Evolutionary conservation across 208 protist genomes (phyloP), one percentile per base, ranked within the genome.

Genomic region (Acanthamoeba culbertsoni): DNA sequence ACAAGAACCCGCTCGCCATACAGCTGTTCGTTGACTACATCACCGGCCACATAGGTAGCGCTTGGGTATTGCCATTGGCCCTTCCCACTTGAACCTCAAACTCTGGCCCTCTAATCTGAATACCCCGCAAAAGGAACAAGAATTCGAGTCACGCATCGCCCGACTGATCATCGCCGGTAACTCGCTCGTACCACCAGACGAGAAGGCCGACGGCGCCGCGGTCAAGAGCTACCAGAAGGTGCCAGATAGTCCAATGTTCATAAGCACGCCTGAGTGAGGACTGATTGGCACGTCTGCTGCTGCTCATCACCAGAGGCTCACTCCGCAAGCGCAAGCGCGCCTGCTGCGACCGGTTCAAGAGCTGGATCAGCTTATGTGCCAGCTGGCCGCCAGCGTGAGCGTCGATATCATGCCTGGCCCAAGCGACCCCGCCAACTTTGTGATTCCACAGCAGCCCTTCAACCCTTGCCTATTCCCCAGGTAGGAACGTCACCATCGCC

Each of bases 361-460:
- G 40, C 79, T 95, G 10, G 94, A 95, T 43, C 33, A 35, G 37
- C 8, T 79, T 23, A 10, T 95, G 26, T 51, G 31, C 40, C 86
- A 95, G 48, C 12, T 95, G 14, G 68, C 62, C 43, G 31, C 91
- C n/a, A 59, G 68, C 18, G 40, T 96, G 12, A 89, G 75, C 7
- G 94, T 96, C 2, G 93, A 95, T 20, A 28, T 95, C 26, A 95
- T 96, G 77, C 95, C 95, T 6, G 95, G 95, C 33, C 26, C 48
- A 18, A 93, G n/a, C 16, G 95, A 96, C 43, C 95, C 95, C 31
- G 71, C 93, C 26, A 96, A 95, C 48, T 63, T 86, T 10, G 77
- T 86, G 40, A 40, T 95, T 18, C 95, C 95, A 20, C 95, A 96
- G 77, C 68, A 96, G 86, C 95, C 95, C 28, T 88, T 96, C n/a